phyloP scores from a whole-genome alignment of 75 land plant genomes.

The Cunninghamia lanceolata region DNA sequence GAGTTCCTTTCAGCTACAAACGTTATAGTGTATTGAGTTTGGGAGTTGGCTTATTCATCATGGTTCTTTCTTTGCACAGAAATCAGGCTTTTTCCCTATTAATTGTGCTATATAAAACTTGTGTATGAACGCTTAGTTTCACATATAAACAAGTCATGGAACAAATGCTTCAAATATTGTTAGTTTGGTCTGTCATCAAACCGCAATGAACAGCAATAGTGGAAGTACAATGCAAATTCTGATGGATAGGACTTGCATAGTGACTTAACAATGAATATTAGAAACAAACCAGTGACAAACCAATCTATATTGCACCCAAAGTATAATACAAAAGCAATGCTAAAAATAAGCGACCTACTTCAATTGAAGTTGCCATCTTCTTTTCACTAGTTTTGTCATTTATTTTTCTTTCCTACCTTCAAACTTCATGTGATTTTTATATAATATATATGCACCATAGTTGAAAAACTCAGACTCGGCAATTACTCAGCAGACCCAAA shows the following conservation, averaged over 20 bases:
- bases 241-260: slow-evolving; percentile 81
- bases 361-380: slow-evolving; percentile 90
- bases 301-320: background rate
- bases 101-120: background rate
- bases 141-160: slow-evolving; percentile 63
- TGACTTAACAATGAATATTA: slow-evolving; percentile 28
- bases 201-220: slow-evolving; percentile 66
- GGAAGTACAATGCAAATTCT: slow-evolving; percentile 82
- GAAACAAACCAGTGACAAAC: background rate
- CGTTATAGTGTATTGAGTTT: no score
- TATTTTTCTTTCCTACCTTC: slow-evolving; percentile 95
- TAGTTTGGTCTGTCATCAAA: slow-evolving; percentile 88
- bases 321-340: background rate
- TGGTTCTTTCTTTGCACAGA: no score
- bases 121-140: slow-evolving; percentile 40
- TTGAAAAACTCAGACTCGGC: no score
- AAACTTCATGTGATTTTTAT: slow-evolving; percentile 17
- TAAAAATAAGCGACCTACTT: slow-evolving; percentile 37
- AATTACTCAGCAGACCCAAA: no score
- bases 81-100: background rate
- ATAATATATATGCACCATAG: no score
- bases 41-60: no score
- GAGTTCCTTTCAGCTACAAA: no score
- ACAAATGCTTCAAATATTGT: slow-evolving; percentile 72
- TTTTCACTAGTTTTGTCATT: slow-evolving; percentile 95